Base-by-base conservation (phyloP, 2,329 filamentous ascomycete species). In the Trichoderma harzianum region DNA sequence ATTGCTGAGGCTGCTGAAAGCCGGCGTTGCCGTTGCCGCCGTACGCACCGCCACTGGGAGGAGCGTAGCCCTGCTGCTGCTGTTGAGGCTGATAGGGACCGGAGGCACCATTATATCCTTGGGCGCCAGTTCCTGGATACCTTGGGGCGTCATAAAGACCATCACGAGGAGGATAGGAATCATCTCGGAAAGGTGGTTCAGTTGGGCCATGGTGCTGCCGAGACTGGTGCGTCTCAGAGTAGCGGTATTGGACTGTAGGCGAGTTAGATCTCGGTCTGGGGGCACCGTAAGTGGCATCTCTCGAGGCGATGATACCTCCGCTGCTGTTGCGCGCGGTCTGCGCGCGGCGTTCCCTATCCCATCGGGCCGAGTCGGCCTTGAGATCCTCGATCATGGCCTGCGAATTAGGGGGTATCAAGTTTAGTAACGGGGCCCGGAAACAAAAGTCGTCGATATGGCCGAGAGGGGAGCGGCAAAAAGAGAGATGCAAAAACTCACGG, bases 331-430 rank as follows among this genome's bases (percentile, higher is more conserved):
- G 85, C 79, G 83, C 84, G 75, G 83, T 86, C 80, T 86, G 86
- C 77, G 85, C 85, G 78, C 87, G 85, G 79, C 87, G 85, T 81
- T 90, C 88, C 79, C 85, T 85, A 76, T 89, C 87, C 88, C 88
- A 90, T 73, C 87, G 85, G 73, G 87, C 86, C 75, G 88, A 90
- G 79, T 90, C 88, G 79, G 85, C 86, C 77, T 90, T 90, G 72
- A 90, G 81, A 76, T 89, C 87, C 78, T 88, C 87, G 68, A 90
- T 90, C 88, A 90, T 90, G 72, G 88, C 87, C 88, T 90, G 47
- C 71, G 36, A 34, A 36, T 18, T 39, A 39, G 34, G 14, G n/a
- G 36, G n/a, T 64, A 61, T 36, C 47, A 24, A n/a, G 21, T 28
- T 71, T 61, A 71, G 69, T 30, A 71, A 65, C 51, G 32, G 24